Evolutionary conservation across 2,329 filamentous ascomycete species (phyloP), one percentile per base, ranked within the genome.

Genomic region (Ascochyta pisi): DNA sequence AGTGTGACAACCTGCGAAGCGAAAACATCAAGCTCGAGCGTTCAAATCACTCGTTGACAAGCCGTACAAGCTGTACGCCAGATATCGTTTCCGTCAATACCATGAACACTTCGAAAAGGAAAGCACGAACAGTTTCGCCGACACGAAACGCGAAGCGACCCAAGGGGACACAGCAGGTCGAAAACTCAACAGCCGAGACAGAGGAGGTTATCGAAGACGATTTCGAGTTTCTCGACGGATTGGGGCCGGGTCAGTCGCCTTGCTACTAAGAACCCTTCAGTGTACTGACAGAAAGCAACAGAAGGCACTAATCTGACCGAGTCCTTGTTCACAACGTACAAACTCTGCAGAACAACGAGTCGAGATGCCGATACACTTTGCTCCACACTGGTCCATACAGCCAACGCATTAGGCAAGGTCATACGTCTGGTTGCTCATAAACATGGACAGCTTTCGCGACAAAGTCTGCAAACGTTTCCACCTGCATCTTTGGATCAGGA

Each of bases 261-360:
- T 26, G n/a, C 15, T 40, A 12, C n/a, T 9, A 15, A 15, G 10
- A 24, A 15, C 23, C 24, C 41, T 6, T 33, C 15, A 42, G 10
- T 13, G 7, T 44, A 31, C 58, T 65, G 31, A 68, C 24, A n/a
- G 6, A 16, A n/a, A 29, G 15, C 31, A 16, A 23, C 31, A 72
- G 68, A 65, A 39, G 64, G 68, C 10, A 29, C 34, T 9, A 54
- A 33, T 2, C 65, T 75, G n/a, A 63, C 57, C 1, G 66, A 71
- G 35, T 61, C 66, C 13, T 49, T 74, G 6, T 76, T 71, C 44
- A 62, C 50, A 3, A 61, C 65, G n/a, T 68, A 76, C 54, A 66
- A 62, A 34, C 40, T 73, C 13, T 70, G 64, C 52, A 66, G 64
- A 42, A 61, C 62, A 7, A 50, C 60, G 1, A 46, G 53, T 4